A percentile compares a stretch with the other conserved stretches of the same genome.
Evolutionary conservation across 2,329 filamentous ascomycete genomes (phyloP).

Genomic region (Bipolaris gigantea): DNA sequence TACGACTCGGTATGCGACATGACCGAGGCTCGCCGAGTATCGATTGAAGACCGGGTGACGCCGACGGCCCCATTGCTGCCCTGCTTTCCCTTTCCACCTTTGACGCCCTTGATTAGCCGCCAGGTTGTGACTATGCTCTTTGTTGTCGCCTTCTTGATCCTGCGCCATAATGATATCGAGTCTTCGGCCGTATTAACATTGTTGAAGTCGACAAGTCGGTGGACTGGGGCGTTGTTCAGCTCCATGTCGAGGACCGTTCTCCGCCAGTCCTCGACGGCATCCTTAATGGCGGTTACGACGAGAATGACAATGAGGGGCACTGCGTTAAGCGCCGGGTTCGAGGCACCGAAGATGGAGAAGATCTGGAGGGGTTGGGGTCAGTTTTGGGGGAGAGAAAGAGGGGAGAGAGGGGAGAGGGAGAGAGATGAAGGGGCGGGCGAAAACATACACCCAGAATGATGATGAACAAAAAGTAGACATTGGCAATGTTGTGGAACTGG

Average conservation of each 20-base stretch:
- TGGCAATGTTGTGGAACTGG: slow-evolving; percentile 98
- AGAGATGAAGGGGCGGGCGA: slow-evolving; percentile 12
- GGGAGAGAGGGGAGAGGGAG: background rate
- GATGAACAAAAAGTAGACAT: slow-evolving; percentile 96
- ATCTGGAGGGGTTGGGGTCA: slow-evolving; percentile 60
- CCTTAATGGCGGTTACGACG: slow-evolving; percentile 84
- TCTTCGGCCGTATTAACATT: slow-evolving; percentile 94
- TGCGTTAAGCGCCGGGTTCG: slow-evolving; percentile 85
- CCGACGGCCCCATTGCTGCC: slow-evolving; percentile 54
- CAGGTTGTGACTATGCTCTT: slow-evolving; percentile 61
- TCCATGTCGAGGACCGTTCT: slow-evolving; percentile 89
- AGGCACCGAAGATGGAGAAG: slow-evolving; percentile 92
- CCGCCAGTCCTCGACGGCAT: slow-evolving; percentile 93
- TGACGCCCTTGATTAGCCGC: slow-evolving; percentile 49
- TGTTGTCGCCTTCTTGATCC: slow-evolving; percentile 85
- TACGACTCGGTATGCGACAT: slow-evolving; percentile 57
- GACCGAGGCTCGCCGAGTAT: slow-evolving; percentile 63
- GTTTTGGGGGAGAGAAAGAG: slow-evolving; percentile 8
- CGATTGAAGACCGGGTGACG: slow-evolving; percentile 67
- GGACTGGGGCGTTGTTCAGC: slow-evolving; percentile 93
- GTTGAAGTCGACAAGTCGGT: slow-evolving; percentile 82
- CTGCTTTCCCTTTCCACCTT: slow-evolving; percentile 44
- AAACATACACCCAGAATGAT: slow-evolving; percentile 87
- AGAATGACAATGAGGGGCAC: slow-evolving; percentile 94
- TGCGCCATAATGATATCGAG: slow-evolving; percentile 81